These are phyloP conservation scores for Scenedesmus sp. DNA, from an alignment of 163 green algal genomes.

Conservation along the genomic window DNA sequence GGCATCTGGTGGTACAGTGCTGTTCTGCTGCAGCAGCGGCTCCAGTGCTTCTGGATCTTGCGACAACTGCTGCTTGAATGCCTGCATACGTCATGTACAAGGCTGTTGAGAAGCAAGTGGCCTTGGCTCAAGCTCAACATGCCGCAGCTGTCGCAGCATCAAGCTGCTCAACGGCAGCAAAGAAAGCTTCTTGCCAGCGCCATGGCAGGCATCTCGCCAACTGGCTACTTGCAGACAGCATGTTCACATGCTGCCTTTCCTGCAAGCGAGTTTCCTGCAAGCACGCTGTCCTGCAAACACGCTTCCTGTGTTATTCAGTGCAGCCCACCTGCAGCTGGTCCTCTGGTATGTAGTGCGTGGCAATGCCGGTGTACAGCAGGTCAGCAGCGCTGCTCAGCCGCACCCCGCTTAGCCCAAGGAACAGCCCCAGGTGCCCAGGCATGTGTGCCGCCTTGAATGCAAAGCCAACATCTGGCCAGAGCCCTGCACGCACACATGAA, in stretches of 20 bases:
- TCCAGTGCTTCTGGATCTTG: not conserved
- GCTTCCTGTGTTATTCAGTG: not conserved
- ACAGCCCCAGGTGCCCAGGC: constrained; percentile 12
- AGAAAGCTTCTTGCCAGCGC: not conserved
- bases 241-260: not conserved
- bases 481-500: not conserved
- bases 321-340: constrained; percentile 30
- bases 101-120: not conserved
- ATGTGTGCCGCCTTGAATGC: constrained; percentile 41
- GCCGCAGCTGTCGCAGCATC: not conserved
- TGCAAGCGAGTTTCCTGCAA: not conserved
- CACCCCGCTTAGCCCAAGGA: constrained; percentile 27
- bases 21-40: constrained; percentile 3
- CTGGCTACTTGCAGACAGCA: not conserved
- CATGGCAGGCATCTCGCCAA: not conserved
- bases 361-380: constrained; percentile 30
- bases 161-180: not conserved
- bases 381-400: constrained; percentile 14
- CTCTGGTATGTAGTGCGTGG: constrained; percentile 39
- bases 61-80: not conserved
- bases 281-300: not conserved
- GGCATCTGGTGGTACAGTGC: not conserved
- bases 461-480: constrained; percentile 53
- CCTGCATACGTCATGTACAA: not conserved
- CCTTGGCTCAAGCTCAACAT: not conserved